Percentiles rank a stretch among this genome's conserved stretches.
Evolutionary conservation across 2,329 filamentous ascomycete species (phyloP).

Genomic region (Pestalotiopsis sp.): DNA sequence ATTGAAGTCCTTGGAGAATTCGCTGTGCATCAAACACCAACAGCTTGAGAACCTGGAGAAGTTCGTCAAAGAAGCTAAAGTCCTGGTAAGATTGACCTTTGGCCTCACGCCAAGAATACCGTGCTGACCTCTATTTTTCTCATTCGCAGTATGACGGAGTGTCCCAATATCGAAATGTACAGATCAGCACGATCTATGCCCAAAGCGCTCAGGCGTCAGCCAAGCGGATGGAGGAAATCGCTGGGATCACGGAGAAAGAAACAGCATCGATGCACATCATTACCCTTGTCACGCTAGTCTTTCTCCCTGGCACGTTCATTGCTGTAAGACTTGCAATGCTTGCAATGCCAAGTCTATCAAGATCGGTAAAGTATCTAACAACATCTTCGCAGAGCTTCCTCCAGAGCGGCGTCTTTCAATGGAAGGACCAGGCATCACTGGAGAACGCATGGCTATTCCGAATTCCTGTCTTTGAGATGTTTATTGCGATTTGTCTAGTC

Average conservation of each 20-base stretch:
- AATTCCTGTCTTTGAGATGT: not conserved
- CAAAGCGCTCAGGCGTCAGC: not conserved
- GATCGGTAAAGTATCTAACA: not conserved
- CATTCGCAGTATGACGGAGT: not conserved
- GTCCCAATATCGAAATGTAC: not conserved
- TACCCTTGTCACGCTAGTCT: not conserved
- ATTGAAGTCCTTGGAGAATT: not conserved
- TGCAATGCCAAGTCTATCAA: not conserved
- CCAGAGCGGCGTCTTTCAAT: not conserved
- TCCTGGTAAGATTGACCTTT: not conserved
- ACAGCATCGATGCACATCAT: not conserved
- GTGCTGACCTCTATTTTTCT: not conserved
- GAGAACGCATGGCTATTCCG: not conserved
- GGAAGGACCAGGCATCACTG: not conserved
- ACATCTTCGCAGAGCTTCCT: not conserved
- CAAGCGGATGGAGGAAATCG: not conserved
- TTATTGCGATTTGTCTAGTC: not conserved
- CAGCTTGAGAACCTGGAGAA: not conserved
- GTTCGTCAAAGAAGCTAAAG: not conserved
- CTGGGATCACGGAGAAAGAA: not conserved
- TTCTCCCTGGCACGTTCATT: not conserved
- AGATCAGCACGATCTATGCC: not conserved
- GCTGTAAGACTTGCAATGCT: constrained; percentile 1
- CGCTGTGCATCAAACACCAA: not conserved
- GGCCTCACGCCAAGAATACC: not conserved